These are phyloP conservation scores for Stachybotrys echinatus DNA, from an alignment of 2,329 filamentous ascomycete species.

Conservation along the genomic window DNA sequence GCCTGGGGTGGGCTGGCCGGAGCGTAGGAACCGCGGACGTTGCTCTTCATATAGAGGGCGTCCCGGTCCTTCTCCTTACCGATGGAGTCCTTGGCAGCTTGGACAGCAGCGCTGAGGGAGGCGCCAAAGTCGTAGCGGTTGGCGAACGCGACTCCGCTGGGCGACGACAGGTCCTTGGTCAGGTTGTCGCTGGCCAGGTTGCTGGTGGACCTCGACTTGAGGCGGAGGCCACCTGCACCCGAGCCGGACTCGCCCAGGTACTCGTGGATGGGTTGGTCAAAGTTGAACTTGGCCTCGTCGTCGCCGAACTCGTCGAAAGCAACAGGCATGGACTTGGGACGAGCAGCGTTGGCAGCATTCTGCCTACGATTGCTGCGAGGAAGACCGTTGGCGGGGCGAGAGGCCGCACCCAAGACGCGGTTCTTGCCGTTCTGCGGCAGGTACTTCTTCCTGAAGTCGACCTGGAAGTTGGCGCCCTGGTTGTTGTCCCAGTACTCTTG, in stretches of 20 bases:
- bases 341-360: slow-evolving; percentile 33
- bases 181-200: slow-evolving; percentile 61
- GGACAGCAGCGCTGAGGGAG: slow-evolving; percentile 80
- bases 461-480: slow-evolving; percentile 76
- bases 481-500: slow-evolving; percentile 98
- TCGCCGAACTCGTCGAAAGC: slow-evolving; percentile 69
- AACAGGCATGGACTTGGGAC: slow-evolving; percentile 50
- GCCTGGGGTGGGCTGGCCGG: slow-evolving; percentile 10
- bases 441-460: slow-evolving; percentile 83
- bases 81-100: slow-evolving; percentile 61
- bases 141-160: slow-evolving; percentile 72
- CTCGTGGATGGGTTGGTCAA: slow-evolving; percentile 55
- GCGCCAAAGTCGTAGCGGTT: slow-evolving; percentile 94
- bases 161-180: slow-evolving; percentile 43
- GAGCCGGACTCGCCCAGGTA: slow-evolving; percentile 59
- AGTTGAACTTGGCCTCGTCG: slow-evolving; percentile 47
- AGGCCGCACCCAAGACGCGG: slow-evolving; percentile 41
- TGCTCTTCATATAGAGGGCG: slow-evolving; percentile 51
- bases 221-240: slow-evolving; percentile 52
- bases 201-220: slow-evolving; percentile 64
- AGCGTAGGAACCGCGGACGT: slow-evolving; percentile 21
- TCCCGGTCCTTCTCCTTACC: slow-evolving; percentile 49
- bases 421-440: slow-evolving; percentile 57
- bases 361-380: slow-evolving; percentile 62
- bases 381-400: slow-evolving; percentile 47